Evolutionary conservation across 2,329 filamentous ascomycete species (phyloP).

Genomic region (Aspergillus ibericus): DNA sequence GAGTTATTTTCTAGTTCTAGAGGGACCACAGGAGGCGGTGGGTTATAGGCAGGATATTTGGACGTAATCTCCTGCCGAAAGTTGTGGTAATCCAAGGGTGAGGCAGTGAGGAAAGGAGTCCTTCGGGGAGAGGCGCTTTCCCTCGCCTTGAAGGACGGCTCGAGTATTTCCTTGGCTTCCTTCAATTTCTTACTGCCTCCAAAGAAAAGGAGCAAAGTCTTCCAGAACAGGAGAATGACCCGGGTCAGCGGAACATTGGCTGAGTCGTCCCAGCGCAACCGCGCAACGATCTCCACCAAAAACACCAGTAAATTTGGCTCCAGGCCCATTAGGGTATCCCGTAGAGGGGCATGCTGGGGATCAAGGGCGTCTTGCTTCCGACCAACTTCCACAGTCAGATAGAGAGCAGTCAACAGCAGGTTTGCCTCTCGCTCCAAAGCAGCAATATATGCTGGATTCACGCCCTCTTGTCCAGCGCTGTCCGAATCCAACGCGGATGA

Average conservation of each 20-base stretch:
- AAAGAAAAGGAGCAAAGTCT: constrained; percentile 81
- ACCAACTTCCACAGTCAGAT: constrained; percentile 44
- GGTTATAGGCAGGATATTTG: constrained; percentile 95
- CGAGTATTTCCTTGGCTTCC: constrained; percentile 69
- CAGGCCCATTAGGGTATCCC: constrained; percentile 51
- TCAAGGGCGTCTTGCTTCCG: constrained; percentile 36
- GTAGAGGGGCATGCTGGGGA: constrained; percentile 24
- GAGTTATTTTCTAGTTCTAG: constrained; percentile 89
- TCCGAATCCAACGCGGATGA: constrained; percentile 25
- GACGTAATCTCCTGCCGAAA: constrained; percentile 97
- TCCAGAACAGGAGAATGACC: constrained; percentile 86
- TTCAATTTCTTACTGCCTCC: constrained; percentile 74
- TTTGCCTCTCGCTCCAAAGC: constrained; percentile 44
- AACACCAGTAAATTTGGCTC: constrained; percentile 70
- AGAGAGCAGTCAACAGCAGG: constrained; percentile 44
- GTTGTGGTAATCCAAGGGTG: constrained; percentile 90
- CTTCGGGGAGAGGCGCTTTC: constrained; percentile 52
- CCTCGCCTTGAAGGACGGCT: constrained; percentile 52
- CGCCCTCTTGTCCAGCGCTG: constrained; percentile 32
- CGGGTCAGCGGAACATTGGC: constrained; percentile 59
- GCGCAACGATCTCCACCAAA: constrained; percentile 68
- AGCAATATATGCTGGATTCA: constrained; percentile 34
- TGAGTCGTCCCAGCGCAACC: constrained; percentile 67
- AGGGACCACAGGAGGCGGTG: constrained; percentile 77
- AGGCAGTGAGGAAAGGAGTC: constrained; percentile 83